A percentile compares a stretch with the other conserved stretches of the same genome.
These are phyloP conservation scores for Emericellopsis atlantica DNA, from an alignment of 2,329 filamentous ascomycete species.

Conservation along the genomic window DNA sequence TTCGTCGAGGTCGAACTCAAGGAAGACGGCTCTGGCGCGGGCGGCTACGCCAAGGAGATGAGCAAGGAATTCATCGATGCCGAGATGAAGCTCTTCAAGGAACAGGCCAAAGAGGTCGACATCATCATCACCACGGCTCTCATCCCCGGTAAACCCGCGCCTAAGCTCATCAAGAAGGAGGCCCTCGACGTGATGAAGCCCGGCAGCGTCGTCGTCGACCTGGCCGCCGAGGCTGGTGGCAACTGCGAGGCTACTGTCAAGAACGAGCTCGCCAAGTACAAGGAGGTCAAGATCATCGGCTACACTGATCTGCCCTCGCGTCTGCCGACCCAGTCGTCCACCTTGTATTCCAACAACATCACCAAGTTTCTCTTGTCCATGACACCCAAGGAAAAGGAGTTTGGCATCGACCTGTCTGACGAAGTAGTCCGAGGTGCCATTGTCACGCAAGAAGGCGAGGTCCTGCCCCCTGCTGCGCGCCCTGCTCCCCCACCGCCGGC, in stretches of 20 bases:
- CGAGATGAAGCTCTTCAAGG: constrained; percentile 84
- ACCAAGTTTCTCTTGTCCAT: constrained; percentile 80
- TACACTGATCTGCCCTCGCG: constrained; percentile 84
- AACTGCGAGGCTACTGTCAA: constrained; percentile 76
- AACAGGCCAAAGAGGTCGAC: constrained; percentile 78
- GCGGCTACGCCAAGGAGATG: constrained; percentile 89
- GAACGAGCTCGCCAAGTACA: constrained; percentile 56
- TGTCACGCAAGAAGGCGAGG: constrained; percentile 64
- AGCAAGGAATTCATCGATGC: constrained; percentile 87
- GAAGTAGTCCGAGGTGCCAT: constrained; percentile 81
- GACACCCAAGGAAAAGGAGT: constrained; percentile 63
- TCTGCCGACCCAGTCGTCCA: constrained; percentile 79
- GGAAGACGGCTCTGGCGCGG: constrained; percentile 73
- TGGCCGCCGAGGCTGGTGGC: constrained; percentile 77
- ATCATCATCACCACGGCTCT: constrained; percentile 90
- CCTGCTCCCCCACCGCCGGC: constrained; percentile 42
- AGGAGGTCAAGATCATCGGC: constrained; percentile 75
- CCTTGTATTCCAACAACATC: constrained; percentile 87
- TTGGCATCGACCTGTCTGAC: constrained; percentile 68
- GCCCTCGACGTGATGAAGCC: constrained; percentile 82
- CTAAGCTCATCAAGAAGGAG: constrained; percentile 69
- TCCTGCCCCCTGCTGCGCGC: constrained; percentile 64
- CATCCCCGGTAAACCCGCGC: constrained; percentile 73
- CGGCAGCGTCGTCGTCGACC: constrained; percentile 76
- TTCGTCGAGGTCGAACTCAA: constrained; percentile 78